phyloP scores from a whole-genome alignment of 768 basidiomycete genomes.

The Pleurotus tuoliensis region DNA sequence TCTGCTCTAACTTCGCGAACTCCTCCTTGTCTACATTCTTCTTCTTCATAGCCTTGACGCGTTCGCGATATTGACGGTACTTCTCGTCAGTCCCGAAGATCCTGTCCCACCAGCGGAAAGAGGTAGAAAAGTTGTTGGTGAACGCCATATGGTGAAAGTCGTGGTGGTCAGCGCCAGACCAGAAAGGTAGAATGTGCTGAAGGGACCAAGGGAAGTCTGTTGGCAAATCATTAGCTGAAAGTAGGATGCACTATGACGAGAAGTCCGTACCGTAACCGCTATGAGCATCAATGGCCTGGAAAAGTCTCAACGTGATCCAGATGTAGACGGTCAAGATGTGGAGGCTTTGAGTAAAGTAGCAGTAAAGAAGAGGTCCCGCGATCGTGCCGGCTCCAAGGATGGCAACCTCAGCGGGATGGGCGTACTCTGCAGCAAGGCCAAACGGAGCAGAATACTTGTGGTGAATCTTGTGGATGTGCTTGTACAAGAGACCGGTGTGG shows the following conservation, averaged over 20 bases:
- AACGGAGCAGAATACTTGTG: slow-evolving; percentile 98
- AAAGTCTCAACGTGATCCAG: slow-evolving; percentile 91
- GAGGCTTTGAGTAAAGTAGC: slow-evolving; percentile 66
- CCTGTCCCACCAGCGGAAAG: slow-evolving; percentile 91
- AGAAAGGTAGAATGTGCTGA: slow-evolving; percentile 89
- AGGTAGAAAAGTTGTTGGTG: slow-evolving; percentile 90
- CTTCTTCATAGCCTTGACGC: slow-evolving; percentile 62
- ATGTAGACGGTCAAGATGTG: slow-evolving; percentile 93
- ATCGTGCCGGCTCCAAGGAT: slow-evolving; percentile 93
- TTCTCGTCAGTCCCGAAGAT: slow-evolving; percentile 88
- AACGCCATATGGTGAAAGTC: slow-evolving; percentile 99
- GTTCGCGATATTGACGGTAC: slow-evolving; percentile 76
- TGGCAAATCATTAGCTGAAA: neutral
- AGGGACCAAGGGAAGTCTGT: slow-evolving; percentile 97
- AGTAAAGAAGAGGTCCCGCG: slow-evolving; percentile 83
- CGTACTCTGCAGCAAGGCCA: slow-evolving; percentile 96
- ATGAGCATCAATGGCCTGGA: slow-evolving; percentile 97
- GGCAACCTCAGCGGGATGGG: slow-evolving; percentile 94
- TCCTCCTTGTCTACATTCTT: slow-evolving; percentile 53
- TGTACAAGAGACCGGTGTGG: slow-evolving; percentile 82
- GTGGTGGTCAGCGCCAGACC: slow-evolving; percentile 97
- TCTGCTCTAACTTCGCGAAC: slow-evolving; percentile 50
- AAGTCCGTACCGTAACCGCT: slow-evolving; percentile 78
- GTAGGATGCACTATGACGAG: neutral
- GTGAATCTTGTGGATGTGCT: slow-evolving; percentile 94